These are phyloP conservation scores for Diospyros lotus DNA, from an alignment of 148 eudicot genomes.

Conservation along the genomic window DNA sequence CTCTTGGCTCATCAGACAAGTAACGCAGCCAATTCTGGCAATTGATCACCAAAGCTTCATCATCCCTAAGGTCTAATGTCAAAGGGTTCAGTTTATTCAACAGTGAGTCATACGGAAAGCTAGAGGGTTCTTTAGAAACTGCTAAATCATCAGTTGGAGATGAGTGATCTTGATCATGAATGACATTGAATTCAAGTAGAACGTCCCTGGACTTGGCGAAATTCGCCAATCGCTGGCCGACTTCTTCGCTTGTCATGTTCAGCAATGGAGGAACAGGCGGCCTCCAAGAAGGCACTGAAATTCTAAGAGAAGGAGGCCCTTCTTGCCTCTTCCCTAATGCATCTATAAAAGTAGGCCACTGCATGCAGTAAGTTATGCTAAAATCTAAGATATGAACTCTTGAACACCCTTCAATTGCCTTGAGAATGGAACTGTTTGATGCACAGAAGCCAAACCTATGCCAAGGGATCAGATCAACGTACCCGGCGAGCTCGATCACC, in stretches of 20 bases:
- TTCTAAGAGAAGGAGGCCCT: conserved; percentile 30
- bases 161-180: conserved; percentile 6
- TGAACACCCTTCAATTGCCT: conserved; percentile 32
- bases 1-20: conserved; percentile 22
- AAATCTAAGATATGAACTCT: conserved; percentile 42
- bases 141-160: background rate
- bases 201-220: conserved; percentile 39
- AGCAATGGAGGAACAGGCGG: conserved; percentile 42
- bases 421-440: conserved; percentile 35
- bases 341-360: conserved; percentile 49
- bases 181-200: conserved; percentile 34
- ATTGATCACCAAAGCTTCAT: conserved; percentile 38
- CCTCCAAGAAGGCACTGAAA: conserved; percentile 43
- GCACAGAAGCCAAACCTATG: conserved; percentile 50
- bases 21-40: conserved; percentile 47
- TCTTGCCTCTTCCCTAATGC: conserved; percentile 34
- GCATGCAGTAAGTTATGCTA: conserved; percentile 48
- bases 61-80: conserved; percentile 22
- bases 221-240: conserved; percentile 35
- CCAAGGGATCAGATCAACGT: conserved; percentile 52
- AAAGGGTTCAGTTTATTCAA: conserved; percentile 21
- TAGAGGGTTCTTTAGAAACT: background rate
- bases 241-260: conserved; percentile 36
- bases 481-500: conserved; percentile 42
- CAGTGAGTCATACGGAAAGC: conserved; percentile 18